A percentile compares a stretch with the other conserved stretches of the same genome.
These are phyloP conservation scores for Metschnikowia continentalis DNA, from an alignment of 805 yeast species.

Conservation along the genomic window DNA sequence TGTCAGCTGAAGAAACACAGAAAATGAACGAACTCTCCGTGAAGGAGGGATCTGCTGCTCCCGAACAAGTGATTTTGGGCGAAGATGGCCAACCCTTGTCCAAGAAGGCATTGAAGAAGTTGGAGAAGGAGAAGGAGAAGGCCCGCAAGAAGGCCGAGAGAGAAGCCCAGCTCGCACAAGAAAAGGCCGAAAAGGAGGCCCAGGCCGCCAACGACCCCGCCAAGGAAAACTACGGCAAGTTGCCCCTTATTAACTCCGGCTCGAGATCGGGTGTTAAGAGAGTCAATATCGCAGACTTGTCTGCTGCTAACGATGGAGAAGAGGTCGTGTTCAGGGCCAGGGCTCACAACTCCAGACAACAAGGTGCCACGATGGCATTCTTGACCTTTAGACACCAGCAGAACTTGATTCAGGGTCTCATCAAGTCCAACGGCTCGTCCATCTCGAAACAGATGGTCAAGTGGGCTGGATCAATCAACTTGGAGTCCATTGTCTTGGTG, in stretches of 20 bases:
- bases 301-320: constrained; percentile 65
- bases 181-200: constrained; percentile 76
- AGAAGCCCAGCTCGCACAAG: constrained; percentile 82
- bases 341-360: constrained; percentile 88
- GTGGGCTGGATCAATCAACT: constrained; percentile 82
- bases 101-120: constrained; percentile 91
- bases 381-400: constrained; percentile 94
- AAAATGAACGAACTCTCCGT: constrained; percentile 16
- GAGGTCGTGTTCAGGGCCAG: constrained; percentile 88
- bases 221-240: constrained; percentile 81
- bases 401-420: constrained; percentile 75
- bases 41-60: constrained; percentile 17
- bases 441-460: constrained; percentile 94
- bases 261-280: constrained; percentile 65
- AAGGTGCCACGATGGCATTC: constrained; percentile 92
- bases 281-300: constrained; percentile 51
- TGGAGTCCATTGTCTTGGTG: constrained; percentile 89
- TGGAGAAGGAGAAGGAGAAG: constrained; percentile 90
- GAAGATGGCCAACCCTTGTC: constrained; percentile 84
- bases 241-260: constrained; percentile 79
- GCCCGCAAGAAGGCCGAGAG: constrained; percentile 89
- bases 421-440: constrained; percentile 42
- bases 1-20: constrained; percentile 18
- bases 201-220: constrained; percentile 77
- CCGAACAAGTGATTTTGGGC: constrained; percentile 39